Percentiles rank a stretch among this genome's conserved stretches.
Conservation (phyloP, 2,329 filamentous ascomycete genomes). For the Ceratocystis lukuohia region DNA sequence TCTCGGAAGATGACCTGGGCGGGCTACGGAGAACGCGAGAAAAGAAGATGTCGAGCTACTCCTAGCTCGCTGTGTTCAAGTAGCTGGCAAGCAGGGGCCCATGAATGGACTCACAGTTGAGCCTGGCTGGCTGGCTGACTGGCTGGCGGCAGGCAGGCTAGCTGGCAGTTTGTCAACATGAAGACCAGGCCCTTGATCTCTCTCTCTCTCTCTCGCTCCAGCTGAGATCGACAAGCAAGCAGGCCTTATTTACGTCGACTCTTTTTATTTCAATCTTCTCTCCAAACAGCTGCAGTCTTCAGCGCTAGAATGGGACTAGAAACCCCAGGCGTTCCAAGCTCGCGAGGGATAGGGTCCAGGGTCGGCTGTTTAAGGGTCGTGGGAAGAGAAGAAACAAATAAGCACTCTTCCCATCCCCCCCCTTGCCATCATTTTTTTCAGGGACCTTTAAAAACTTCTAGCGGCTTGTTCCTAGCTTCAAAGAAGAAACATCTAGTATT, state of each 20-base stretch:
- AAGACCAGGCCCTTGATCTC: too few species aligned
- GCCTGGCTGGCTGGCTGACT: too few species aligned
- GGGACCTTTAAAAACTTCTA: not conserved
- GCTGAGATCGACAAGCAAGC: too few species aligned
- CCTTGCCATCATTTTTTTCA: not conserved
- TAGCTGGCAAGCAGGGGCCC: too few species aligned
- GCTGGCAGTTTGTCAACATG: too few species aligned
- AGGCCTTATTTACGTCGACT: too few species aligned
- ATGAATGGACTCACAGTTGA: too few species aligned
- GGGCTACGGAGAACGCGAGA: not conserved
- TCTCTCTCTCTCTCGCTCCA: too few species aligned
- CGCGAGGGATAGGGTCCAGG: not conserved
- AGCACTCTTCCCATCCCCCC: not conserved
- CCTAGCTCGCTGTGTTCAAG: too few species aligned
- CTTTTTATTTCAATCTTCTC: too few species aligned
- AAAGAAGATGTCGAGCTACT: not conserved
- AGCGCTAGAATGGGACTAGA: conserved; percentile 1
- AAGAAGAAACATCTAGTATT: not conserved
- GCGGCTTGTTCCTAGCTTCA: not conserved
- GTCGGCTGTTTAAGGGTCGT: not conserved
- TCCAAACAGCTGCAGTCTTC: too few species aligned
- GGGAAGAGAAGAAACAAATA: not conserved
- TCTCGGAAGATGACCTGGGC: not conserved
- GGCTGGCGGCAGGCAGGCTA: too few species aligned
- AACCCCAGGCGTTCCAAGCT: not conserved